Conservation (phyloP, 225 moss, liverwort and hornwort genomes). For the Lunularia cruciata region DNA sequence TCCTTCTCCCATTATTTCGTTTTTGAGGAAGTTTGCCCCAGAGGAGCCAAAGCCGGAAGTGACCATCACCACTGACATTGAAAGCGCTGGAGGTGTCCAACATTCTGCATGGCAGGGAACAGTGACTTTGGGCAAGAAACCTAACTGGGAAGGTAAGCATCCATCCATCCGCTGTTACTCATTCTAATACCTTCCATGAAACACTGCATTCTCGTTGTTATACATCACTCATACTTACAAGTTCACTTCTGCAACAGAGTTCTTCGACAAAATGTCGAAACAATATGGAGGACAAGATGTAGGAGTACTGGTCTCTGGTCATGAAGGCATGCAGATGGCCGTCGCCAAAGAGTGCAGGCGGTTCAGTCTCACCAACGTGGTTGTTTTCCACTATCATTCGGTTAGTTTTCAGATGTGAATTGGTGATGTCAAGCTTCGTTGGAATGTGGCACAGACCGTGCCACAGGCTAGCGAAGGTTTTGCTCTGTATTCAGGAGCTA, state of each 20-base stretch:
- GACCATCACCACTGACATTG: not conserved
- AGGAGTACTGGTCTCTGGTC: slow-evolving; percentile 39
- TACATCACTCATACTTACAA: too few relatives aligned
- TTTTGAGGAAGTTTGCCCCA: not conserved
- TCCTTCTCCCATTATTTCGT: slow-evolving; percentile 3
- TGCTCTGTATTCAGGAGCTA: too few relatives aligned
- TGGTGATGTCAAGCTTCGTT: too few relatives aligned
- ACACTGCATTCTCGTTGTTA: too few relatives aligned
- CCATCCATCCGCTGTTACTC: too few relatives aligned
- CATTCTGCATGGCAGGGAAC: slow-evolving; percentile 16
- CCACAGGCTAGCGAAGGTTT: too few relatives aligned
- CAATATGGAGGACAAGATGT: slow-evolving; percentile 23
- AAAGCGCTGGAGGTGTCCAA: not conserved
- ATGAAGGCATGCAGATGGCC: slow-evolving; percentile 17
- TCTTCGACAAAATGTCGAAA: slow-evolving; percentile 8
- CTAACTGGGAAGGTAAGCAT: slow-evolving; percentile 32
- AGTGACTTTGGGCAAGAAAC: slow-evolving; percentile 28
- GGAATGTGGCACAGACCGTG: too few relatives aligned
- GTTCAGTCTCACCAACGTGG: not conserved
- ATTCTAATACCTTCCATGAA: too few relatives aligned
- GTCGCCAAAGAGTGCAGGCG: slow-evolving; percentile 28
- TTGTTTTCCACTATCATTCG: slow-evolving; percentile 35
- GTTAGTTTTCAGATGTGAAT: slow-evolving; percentile 38
- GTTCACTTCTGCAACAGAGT: slow-evolving; percentile 10
- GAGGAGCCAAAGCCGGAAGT: not conserved